Evolutionary conservation across 1,139 yeast species (phyloP), one percentile per base, ranked within the genome.

Genomic region (Protomyces inundatus): DNA sequence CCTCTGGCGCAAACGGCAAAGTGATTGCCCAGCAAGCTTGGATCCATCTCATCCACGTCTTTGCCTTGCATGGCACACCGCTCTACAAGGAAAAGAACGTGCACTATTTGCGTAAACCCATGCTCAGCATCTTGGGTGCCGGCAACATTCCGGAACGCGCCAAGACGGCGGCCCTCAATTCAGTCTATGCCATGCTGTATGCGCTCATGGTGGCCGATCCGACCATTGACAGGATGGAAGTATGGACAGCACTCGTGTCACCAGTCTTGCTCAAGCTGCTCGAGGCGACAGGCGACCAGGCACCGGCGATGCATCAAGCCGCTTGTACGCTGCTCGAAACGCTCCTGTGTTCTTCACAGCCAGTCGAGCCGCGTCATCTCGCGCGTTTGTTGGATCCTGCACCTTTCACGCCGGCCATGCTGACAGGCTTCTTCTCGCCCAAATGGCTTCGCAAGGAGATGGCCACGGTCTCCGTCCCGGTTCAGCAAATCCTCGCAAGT

Each of bases 31-130:
- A 65, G 34, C 36, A 51, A 3, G 63, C 64, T 12, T 65, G 67
- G 67, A 52, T 65, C 3, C 59, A 64, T 30, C 54, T 65, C 51
- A 65, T 65, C 23, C 65, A 65, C 50, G 63, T 50, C 55, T 65
- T 65, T 34, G 60, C 61, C 9, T 42, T 42, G 7, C 53, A 58
- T 52, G 62, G 56, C 4, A 34, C 45, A 10, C 16, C 39, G 14
- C 10, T 58, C 32, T 58, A 58, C 46, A 55, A 55, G 5, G 62
- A 58, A 35, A 58, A 58, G 53, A 58, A 58, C 35, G 39, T 58
- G 12, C 39, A 23, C 12, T 58, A 58, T 16, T 36, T 58, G 53
- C 36, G 45, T 7, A 51, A 52, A n/a, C 62, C 62, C 5, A 42
- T 58, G 14, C 35, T 55, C 35, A 52, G 62, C 9, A 52, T 58